A percentile compares a stretch with the other conserved stretches of the same genome.
Conservation (phyloP, 257 asterid genomes). For the Coffea canephora region DNA sequence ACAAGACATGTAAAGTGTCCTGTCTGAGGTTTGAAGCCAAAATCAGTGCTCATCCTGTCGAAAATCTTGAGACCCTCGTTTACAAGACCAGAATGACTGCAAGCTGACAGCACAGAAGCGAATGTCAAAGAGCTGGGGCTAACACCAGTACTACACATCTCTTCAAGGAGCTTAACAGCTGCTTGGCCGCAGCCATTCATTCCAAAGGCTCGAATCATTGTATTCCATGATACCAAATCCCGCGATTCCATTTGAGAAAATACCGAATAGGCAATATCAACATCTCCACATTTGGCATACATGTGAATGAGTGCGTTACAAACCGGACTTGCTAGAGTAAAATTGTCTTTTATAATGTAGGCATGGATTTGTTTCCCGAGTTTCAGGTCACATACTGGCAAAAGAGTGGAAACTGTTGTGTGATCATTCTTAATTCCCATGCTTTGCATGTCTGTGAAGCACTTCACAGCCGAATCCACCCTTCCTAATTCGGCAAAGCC, state of each 20-base stretch:
- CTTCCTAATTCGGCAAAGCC: conserved; percentile 35
- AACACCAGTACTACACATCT: conserved; percentile 32
- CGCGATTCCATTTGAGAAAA: conserved; percentile 28
- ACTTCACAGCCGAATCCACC: conserved; percentile 18
- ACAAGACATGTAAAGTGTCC: conserved; percentile 39
- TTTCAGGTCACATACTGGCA: conserved; percentile 35
- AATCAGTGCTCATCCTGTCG: conserved; percentile 28
- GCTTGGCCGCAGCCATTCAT: conserved; percentile 36
- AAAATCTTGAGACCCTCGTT: conserved; percentile 33
- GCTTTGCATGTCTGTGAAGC: conserved; percentile 31
- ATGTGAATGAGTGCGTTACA: conserved; percentile 42
- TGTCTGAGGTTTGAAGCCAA: conserved; percentile 26
- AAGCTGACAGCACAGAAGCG: conserved; percentile 42
- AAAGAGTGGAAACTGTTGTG: conserved; percentile 34
- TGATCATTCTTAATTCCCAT: conserved; percentile 29
- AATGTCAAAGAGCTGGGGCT: conserved; percentile 33
- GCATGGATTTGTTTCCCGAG: conserved; percentile 41
- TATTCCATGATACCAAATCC: conserved; percentile 49
- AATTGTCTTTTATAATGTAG: conserved; percentile 19
- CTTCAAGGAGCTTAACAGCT: conserved; percentile 31
- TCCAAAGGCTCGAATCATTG: conserved; percentile 48
- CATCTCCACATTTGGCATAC: conserved; percentile 41
- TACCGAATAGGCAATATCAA: conserved; percentile 24
- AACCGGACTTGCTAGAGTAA: conserved; percentile 15
- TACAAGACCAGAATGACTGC: conserved; percentile 47